A percentile compares a stretch with the other conserved stretches of the same genome.
phyloP scores from a whole-genome alignment of 139 green algal genomes.

The Mesostigma viride region DNA sequence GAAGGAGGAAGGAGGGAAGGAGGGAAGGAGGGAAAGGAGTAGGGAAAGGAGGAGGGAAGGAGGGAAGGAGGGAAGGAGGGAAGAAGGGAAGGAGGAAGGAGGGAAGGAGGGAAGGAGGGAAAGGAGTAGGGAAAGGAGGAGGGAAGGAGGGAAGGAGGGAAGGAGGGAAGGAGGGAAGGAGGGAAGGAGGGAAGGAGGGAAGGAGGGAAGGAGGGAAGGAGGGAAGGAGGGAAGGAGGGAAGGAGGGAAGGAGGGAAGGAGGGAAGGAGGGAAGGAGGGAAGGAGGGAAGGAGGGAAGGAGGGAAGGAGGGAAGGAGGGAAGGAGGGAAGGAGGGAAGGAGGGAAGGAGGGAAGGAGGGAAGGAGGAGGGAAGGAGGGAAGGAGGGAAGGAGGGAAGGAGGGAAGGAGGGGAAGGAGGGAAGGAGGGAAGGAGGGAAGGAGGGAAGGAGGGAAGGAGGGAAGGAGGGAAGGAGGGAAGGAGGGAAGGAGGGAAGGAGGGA shows the following conservation, averaged over 20 bases:
- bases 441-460: neutral
- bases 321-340: too few relatives aligned
- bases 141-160: conserved; percentile 7
- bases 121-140: too few relatives aligned
- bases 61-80: neutral
- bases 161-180: neutral
- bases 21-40: neutral
- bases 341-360: neutral
- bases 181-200: conserved; percentile 9
- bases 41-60: neutral
- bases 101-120: neutral
- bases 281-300: neutral
- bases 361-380: neutral
- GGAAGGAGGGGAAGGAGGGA: neutral
- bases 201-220: neutral
- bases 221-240: neutral
- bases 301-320: neutral
- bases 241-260: conserved; percentile 1
- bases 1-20: neutral
- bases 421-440: neutral
- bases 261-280: conserved; percentile 12
- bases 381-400: neutral
- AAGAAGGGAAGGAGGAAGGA: neutral
- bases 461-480: neutral
- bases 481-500: neutral